These are phyloP conservation scores for Didymella arachidicola DNA, from an alignment of 2,329 filamentous ascomycete species.

Conservation along the genomic window DNA sequence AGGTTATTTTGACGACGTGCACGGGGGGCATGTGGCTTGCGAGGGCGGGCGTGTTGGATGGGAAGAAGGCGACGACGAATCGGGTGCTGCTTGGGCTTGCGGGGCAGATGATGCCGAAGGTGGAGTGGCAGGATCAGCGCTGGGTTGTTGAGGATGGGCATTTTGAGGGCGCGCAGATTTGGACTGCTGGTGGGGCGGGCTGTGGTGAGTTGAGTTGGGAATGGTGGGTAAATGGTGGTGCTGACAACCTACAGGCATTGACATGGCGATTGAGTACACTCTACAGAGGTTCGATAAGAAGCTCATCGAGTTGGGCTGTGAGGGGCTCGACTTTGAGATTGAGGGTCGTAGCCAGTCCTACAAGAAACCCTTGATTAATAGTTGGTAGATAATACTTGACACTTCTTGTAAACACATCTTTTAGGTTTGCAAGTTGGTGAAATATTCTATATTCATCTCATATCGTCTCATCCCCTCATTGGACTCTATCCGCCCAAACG, in stretches of 20 bases:
- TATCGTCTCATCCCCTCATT: neutral
- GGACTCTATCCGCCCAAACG: constrained; percentile 12
- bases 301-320: neutral
- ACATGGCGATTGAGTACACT: neutral
- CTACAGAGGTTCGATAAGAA: neutral
- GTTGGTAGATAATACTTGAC: neutral
- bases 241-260: neutral
- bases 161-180: constrained; percentile 48
- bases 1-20: constrained; percentile 51
- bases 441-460: neutral
- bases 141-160: constrained; percentile 48
- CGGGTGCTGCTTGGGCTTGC: constrained; percentile 39
- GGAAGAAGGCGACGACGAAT: constrained; percentile 53
- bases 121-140: constrained; percentile 51
- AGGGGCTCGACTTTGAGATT: neutral
- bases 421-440: neutral
- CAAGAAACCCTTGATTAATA: neutral
- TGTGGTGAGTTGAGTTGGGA: constrained; percentile 17
- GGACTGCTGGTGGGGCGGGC: constrained; percentile 51
- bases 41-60: constrained; percentile 47
- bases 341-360: neutral
- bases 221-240: neutral
- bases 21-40: constrained; percentile 53
- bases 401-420: too few relatives aligned
- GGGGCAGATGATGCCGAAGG: constrained; percentile 41